Conservation (phyloP, 2,329 filamentous ascomycete genomes). For the Curvularia spicifera region DNA sequence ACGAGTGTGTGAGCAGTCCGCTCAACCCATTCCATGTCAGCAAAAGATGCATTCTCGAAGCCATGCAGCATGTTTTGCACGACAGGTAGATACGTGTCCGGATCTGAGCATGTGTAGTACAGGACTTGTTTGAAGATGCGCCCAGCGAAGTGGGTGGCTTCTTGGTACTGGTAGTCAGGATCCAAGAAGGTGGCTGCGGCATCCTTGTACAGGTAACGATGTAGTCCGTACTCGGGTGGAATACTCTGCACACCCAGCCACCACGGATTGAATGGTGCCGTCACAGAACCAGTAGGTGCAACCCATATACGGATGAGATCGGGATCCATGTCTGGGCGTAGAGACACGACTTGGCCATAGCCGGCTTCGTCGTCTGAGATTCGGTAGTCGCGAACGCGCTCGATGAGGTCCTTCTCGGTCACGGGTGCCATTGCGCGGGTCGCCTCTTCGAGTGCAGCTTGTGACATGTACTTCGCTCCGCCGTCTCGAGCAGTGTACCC, state of each 20-base stretch:
- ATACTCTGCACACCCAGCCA: constrained; percentile 44
- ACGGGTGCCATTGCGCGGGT: constrained; percentile 54
- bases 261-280: constrained; percentile 45
- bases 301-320: constrained; percentile 46
- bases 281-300: constrained; percentile 45
- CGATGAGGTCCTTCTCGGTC: constrained; percentile 58
- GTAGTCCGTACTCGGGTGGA: constrained; percentile 42
- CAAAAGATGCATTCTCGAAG: constrained; percentile 36
- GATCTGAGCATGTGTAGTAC: constrained; percentile 42
- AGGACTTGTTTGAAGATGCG: constrained; percentile 38
- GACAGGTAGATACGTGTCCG: constrained; percentile 29
- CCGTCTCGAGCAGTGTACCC: constrained; percentile 43
- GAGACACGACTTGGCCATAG: constrained; percentile 45
- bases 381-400: constrained; percentile 46
- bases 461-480: constrained; percentile 49
- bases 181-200: constrained; percentile 44
- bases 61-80: constrained; percentile 36
- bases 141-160: constrained; percentile 38
- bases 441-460: constrained; percentile 45
- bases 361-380: constrained; percentile 49
- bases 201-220: constrained; percentile 46
- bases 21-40: constrained; percentile 35
- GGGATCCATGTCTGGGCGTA: constrained; percentile 33
- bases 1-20: constrained; percentile 27
- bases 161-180: constrained; percentile 43